Evolutionary conservation across 345 rosid genomes (phyloP).

Genomic region (Excoecaria agallocha): DNA sequence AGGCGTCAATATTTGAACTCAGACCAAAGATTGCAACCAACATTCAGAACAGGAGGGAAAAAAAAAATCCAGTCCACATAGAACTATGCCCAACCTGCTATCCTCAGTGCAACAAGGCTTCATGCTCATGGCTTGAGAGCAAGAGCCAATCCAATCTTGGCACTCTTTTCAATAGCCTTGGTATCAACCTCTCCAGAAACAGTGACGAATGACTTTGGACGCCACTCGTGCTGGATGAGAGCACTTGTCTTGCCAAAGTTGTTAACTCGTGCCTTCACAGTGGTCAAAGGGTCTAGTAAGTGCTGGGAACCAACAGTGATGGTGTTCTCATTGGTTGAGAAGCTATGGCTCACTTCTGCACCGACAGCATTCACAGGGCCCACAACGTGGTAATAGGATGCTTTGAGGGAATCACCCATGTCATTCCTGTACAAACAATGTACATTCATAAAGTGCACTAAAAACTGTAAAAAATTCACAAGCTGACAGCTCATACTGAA

Average conservation of each 20-base stretch:
- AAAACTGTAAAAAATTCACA: not conserved
- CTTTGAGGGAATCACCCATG: constrained; percentile 63
- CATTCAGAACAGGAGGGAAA: not conserved
- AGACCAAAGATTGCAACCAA: constrained; percentile 9
- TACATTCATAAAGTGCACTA: not conserved
- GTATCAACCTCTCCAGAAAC: constrained; percentile 87
- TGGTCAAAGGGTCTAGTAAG: constrained; percentile 65
- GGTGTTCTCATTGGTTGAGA: constrained; percentile 71
- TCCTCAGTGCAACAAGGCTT: not conserved
- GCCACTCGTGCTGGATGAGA: constrained; percentile 90
- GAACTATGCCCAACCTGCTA: constrained; percentile 15
- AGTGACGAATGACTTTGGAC: constrained; percentile 70
- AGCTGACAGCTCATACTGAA: not conserved
- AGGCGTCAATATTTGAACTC: constrained; percentile 20
- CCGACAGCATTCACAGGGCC: constrained; percentile 70
- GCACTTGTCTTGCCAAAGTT: constrained; percentile 68
- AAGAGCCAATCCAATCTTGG: constrained; percentile 83
- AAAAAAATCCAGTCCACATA: constrained; percentile 19
- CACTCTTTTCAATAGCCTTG: constrained; percentile 73
- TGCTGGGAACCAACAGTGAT: constrained; percentile 81
- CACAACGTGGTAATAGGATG: constrained; percentile 74
- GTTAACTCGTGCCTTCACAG: constrained; percentile 73
- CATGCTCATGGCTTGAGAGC: constrained; percentile 66
- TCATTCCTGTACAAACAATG: constrained; percentile 54
- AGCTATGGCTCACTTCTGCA: constrained; percentile 69